A percentile compares a stretch with the other conserved stretches of the same genome.
Conservation (phyloP, 2,329 filamentous ascomycete species). For the Fusarium poae region DNA sequence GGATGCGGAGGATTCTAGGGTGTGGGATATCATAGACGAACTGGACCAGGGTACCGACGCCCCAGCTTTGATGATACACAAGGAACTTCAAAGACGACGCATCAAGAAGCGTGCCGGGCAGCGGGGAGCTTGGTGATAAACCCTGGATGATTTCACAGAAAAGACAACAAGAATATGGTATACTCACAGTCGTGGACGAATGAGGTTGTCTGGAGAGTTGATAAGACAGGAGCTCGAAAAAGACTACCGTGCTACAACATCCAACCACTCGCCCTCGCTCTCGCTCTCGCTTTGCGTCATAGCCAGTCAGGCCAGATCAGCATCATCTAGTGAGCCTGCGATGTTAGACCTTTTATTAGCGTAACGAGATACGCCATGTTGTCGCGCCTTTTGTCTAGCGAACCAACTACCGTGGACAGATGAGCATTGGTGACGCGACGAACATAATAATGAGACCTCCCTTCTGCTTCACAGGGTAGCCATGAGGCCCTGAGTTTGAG, state of each 20-base stretch:
- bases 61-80: conserved; percentile 39
- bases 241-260: not conserved
- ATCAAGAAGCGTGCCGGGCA: conserved; percentile 37
- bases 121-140: conserved; percentile 7
- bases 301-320: conserved; percentile 13
- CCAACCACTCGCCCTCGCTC: not conserved
- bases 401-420: conserved; percentile 1
- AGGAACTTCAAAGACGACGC: conserved; percentile 46
- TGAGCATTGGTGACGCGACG: conserved; percentile 29
- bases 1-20: conserved; percentile 49
- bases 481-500: not conserved
- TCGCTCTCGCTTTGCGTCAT: not conserved
- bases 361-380: conserved; percentile 2
- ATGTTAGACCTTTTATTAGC: conserved; percentile 5
- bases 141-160: not conserved
- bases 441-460: conserved; percentile 6
- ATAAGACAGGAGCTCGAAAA: not conserved
- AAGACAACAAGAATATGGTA: not conserved
- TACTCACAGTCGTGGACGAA: not conserved
- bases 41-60: conserved; percentile 42
- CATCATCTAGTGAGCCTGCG: conserved; percentile 1
- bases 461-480: not conserved
- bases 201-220: not conserved
- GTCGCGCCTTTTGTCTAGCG: conserved; percentile 1
- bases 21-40: conserved; percentile 53